These are phyloP conservation scores for Volvox carteri DNA, from an alignment of 163 green algal species.

Conservation along the genomic window DNA sequence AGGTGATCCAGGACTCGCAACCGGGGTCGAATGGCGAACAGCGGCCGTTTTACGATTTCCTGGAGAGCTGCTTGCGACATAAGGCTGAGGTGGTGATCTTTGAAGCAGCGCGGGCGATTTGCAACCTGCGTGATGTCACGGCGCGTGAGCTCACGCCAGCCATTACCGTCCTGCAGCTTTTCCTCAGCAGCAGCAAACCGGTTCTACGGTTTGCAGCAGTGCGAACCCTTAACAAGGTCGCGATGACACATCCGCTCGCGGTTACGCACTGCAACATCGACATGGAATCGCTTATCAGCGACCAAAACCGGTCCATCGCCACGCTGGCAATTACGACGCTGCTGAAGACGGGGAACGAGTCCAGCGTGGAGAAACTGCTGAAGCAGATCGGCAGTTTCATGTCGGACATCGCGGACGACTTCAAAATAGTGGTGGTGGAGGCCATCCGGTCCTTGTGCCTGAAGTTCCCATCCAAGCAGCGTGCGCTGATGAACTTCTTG, in stretches of 20 bases:
- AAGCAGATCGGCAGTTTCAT: constrained; percentile 99
- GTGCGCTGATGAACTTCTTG: constrained; percentile 98
- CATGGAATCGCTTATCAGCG: constrained; percentile 97
- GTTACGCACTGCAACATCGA: constrained; percentile 99
- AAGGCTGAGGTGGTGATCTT: constrained; percentile 98
- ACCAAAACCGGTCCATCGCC: constrained; percentile 94
- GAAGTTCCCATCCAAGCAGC: constrained; percentile 98
- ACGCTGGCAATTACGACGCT: constrained; percentile 98
- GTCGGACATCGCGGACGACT: constrained; percentile 97
- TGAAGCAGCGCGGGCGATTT: constrained; percentile 97
- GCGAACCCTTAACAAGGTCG: constrained; percentile 92
- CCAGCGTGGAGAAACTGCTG: constrained; percentile 96
- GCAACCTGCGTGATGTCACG: constrained; percentile 91
- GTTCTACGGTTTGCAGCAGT: constrained; percentile 97
- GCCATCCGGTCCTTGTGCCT: constrained; percentile 96
- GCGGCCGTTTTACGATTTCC: constrained; percentile 98
- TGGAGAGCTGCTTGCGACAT: constrained; percentile 97
- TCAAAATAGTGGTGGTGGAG: constrained; percentile 98
- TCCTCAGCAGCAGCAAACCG: constrained; percentile 96
- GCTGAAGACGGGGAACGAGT: constrained; percentile 97
- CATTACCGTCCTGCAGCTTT: constrained; percentile 98
- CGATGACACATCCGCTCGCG: constrained; percentile 93
- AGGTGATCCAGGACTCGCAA: constrained; percentile 90
- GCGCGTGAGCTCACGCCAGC: constrained; percentile 83
- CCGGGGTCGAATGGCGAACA: constrained; percentile 70